phyloP scores from a whole-genome alignment of 2,329 filamentous ascomycete species.

The Ascochyta pisi region DNA sequence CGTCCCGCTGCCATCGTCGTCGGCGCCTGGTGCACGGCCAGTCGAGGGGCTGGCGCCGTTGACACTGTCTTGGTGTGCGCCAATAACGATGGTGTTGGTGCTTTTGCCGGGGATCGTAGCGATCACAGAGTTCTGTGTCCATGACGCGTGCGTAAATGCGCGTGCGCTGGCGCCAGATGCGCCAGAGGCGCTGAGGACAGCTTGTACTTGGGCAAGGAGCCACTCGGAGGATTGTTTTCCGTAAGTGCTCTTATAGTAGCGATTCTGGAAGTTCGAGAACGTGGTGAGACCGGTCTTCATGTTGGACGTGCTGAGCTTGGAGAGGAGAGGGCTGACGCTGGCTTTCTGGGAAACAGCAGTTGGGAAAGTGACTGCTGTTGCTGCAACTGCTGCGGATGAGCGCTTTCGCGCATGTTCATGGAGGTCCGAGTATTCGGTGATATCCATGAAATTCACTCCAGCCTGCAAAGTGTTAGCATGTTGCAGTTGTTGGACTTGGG shows the following conservation, averaged over 20 bases:
- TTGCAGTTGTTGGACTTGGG: background rate
- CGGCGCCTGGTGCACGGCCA: conserved; percentile 83
- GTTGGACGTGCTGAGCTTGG: conserved; percentile 29
- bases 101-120: conserved; percentile 84
- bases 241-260: conserved; percentile 32
- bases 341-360: conserved; percentile 20
- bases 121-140: conserved; percentile 88
- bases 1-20: conserved; percentile 89
- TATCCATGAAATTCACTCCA: conserved; percentile 35
- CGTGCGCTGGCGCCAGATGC: conserved; percentile 73
- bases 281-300: conserved; percentile 26
- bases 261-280: conserved; percentile 32
- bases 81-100: conserved; percentile 83
- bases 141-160: conserved; percentile 66
- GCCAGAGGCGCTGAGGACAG: conserved; percentile 72
- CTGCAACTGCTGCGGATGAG: conserved; percentile 5
- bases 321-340: conserved; percentile 22
- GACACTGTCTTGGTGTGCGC: conserved; percentile 92
- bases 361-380: conserved; percentile 23
- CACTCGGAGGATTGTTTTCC: conserved; percentile 85
- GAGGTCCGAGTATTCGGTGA: conserved; percentile 30
- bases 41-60: conserved; percentile 85
- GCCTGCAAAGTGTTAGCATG: conserved; percentile 37
- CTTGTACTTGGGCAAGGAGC: conserved; percentile 76
- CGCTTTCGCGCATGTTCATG: conserved; percentile 4